phyloP scores from a whole-genome alignment of 805 yeast species.

The Ogataea trehalophila region DNA sequence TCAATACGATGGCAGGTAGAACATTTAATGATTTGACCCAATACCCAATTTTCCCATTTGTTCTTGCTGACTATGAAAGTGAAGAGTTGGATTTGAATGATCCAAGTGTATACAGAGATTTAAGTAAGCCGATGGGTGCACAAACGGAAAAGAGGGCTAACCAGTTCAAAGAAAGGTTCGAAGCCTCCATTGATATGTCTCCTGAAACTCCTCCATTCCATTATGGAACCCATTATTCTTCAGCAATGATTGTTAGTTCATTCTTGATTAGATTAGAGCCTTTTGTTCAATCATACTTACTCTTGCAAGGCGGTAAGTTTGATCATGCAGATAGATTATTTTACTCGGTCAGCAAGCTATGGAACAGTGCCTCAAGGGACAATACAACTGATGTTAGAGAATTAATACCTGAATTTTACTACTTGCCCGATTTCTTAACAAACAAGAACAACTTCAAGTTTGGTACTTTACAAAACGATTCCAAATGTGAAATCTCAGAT shows the following conservation, averaged over 20 bases:
- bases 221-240: slow-evolving; percentile 90
- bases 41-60: slow-evolving; percentile 92
- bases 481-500: slow-evolving; percentile 38
- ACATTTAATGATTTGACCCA: slow-evolving; percentile 87
- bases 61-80: slow-evolving; percentile 75
- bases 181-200: slow-evolving; percentile 57
- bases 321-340: slow-evolving; percentile 86
- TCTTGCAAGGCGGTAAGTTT: slow-evolving; percentile 82
- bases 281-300: slow-evolving; percentile 69
- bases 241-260: slow-evolving; percentile 89
- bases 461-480: slow-evolving; percentile 64
- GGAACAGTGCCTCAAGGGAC: slow-evolving; percentile 75
- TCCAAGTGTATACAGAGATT: slow-evolving; percentile 62
- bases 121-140: slow-evolving; percentile 90
- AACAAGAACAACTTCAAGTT: slow-evolving; percentile 66
- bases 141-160: slow-evolving; percentile 57
- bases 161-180: slow-evolving; percentile 66
- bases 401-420: slow-evolving; percentile 80
- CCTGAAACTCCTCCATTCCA: slow-evolving; percentile 69
- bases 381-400: slow-evolving; percentile 87
- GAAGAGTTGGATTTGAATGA: slow-evolving; percentile 60
- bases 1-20: slow-evolving; percentile 83
- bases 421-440: slow-evolving; percentile 68
- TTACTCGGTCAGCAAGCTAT: slow-evolving; percentile 67
- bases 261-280: slow-evolving; percentile 75